A percentile compares a stretch with the other conserved stretches of the same genome.
Evolutionary conservation across 371 early-diverging fungal species (phyloP).

Genomic region (Mortierella polycephala): DNA sequence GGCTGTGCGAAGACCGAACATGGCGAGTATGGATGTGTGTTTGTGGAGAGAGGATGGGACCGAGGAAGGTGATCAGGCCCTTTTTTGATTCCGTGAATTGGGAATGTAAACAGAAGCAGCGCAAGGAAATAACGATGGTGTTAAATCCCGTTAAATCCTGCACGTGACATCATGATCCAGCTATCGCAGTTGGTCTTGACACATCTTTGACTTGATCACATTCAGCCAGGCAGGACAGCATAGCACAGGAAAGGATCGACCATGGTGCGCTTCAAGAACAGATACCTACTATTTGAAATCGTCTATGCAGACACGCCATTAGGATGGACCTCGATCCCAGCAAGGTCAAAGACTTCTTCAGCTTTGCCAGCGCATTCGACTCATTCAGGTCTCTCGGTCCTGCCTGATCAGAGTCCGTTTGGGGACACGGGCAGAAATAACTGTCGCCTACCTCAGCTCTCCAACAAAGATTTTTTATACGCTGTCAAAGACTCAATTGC

Average conservation of each 20-base stretch:
- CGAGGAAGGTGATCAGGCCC: background rate
- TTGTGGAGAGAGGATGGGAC: background rate
- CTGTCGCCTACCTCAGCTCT: constrained; percentile 37
- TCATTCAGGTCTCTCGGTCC: constrained; percentile 13
- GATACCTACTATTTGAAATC: constrained; percentile 69
- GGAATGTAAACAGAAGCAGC: too few species aligned
- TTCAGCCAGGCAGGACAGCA: constrained; percentile 16
- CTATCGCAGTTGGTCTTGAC: too few species aligned
- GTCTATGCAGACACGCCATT: constrained; percentile 52
- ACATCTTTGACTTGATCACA: too few species aligned
- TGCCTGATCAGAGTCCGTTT: constrained; percentile 52
- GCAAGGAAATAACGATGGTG: too few species aligned
- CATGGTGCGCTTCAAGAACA: constrained; percentile 76
- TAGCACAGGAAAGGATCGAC: constrained; percentile 8
- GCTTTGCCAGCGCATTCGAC: background rate
- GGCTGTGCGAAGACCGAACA: constrained; percentile 47
- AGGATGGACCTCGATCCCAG: constrained; percentile 49
- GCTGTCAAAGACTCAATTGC: constrained; percentile 57
- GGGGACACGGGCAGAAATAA: constrained; percentile 52
- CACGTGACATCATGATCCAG: background rate
- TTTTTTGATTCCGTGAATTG: too few species aligned
- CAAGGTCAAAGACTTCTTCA: constrained; percentile 2
- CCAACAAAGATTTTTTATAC: constrained; percentile 31
- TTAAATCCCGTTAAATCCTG: background rate
- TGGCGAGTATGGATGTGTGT: constrained; percentile 6